Base-by-base conservation (phyloP, 1,284 basidiomycete genomes). In the Fomitopsis palustris region DNA sequence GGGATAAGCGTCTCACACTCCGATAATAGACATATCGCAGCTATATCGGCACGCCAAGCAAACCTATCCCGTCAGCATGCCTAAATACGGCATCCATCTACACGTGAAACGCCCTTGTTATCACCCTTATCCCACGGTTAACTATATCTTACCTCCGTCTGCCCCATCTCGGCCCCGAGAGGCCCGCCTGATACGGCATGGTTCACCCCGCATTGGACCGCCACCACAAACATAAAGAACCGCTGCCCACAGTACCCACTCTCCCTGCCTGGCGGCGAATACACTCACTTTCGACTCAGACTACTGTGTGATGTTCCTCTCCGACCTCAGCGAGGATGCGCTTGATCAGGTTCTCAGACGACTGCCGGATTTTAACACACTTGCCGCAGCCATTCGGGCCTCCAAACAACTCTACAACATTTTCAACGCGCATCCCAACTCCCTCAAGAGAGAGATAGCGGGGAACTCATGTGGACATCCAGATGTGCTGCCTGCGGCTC, bases 361-460 rank as follows among this genome's bases (percentile, higher is more conserved):
- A 7, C 37, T 74, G 7, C 60, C 71, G 19, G 69, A 74, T 56
- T 70, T 75, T 33, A n/a, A 51, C 14, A 67, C 65, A 16, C 62
- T 77, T 19, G 54, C 62, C 5, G 64, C 69, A 2, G 60, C 66
- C 25, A 67, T 75, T 53, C 65, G 70, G 3, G 61, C 69, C 14
- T 74, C 71, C 27, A 77, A 74, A 57, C 54, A 58, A 7, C 57
- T 75, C 38, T 68, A 77, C 54, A 56, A 62, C 33, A 70, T 74
- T 61, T 79, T 74, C 60, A 54, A 69, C 31, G 49, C 59, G 2
- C 73, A 69, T 35, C 72, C 75, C 1, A 68, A 65, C 23, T 73
- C 74, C 2, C 70, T 75, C 37, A 47, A 72, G 2, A 62, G 64
- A 25, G 62, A 71, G 4, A 72, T 80, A 16, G 66, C 73, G 3